Percentiles rank a stretch among this genome's conserved stretches.
Conservation (phyloP, 75 land plant species). For the Gnetum montanum region DNA sequence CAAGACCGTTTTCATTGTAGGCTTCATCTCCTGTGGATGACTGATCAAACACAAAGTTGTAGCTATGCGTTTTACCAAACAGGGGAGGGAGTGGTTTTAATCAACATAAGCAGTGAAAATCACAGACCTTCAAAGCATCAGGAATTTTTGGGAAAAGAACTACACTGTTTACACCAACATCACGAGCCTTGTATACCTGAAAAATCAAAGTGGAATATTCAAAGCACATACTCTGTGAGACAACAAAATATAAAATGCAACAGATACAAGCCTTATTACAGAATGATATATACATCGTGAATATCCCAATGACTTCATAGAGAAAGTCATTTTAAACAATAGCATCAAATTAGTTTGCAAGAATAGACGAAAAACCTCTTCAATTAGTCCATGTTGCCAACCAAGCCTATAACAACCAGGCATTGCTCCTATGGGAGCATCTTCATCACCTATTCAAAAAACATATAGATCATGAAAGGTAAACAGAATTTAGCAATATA, state of each 20-base stretch:
- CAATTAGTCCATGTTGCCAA: conserved; percentile 96
- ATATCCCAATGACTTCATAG: too few relatives aligned
- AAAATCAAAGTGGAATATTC: background rate
- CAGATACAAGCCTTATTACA: background rate
- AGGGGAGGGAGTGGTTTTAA: too few relatives aligned
- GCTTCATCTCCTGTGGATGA: conserved; percentile 92
- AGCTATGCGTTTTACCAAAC: too few relatives aligned
- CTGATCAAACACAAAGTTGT: conserved; percentile 44
- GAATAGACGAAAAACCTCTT: conserved; percentile 74
- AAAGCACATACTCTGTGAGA: background rate
- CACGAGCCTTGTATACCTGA: conserved; percentile 91
- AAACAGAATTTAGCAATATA: background rate
- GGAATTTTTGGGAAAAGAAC: conserved; percentile 98
- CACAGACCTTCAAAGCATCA: conserved; percentile 82
- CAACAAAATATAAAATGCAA: background rate
- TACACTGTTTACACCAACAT: conserved; percentile 94
- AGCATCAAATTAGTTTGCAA: too few relatives aligned
- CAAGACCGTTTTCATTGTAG: conserved; percentile 84
- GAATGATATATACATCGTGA: too few relatives aligned
- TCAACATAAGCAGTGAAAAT: too few relatives aligned
- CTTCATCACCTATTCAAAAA: conserved; percentile 62
- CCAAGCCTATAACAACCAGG: conserved; percentile 96
- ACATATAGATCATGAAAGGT: background rate
- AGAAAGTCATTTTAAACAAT: too few relatives aligned
- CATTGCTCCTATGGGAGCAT: conserved; percentile 98